A percentile compares a stretch with the other conserved stretches of the same genome.
Conservation (phyloP, 2,329 filamentous ascomycete genomes). For the Xylariomycetidae sp. region DNA sequence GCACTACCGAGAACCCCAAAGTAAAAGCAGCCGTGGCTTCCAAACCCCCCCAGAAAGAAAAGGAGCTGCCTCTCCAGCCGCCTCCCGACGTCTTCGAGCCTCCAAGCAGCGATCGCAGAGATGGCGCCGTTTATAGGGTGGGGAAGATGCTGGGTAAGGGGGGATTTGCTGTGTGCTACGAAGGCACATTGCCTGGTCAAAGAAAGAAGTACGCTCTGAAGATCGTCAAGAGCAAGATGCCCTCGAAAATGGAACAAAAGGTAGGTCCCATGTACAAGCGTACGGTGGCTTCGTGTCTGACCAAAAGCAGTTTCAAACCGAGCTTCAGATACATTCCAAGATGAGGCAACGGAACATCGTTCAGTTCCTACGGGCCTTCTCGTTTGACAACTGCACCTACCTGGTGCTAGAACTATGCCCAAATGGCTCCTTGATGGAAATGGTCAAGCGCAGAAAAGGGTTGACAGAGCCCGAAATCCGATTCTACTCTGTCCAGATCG, state of each 20-base stretch:
- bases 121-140: constrained; percentile 68
- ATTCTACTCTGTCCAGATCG: constrained; percentile 89
- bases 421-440: constrained; percentile 95
- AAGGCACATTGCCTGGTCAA: constrained; percentile 59
- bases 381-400: constrained; percentile 83
- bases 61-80: constrained; percentile 62
- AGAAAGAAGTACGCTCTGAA: constrained; percentile 70
- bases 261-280: constrained; percentile 33
- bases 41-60: constrained; percentile 42
- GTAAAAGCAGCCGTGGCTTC: constrained; percentile 40
- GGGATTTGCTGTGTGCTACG: constrained; percentile 77
- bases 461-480: constrained; percentile 91
- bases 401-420: constrained; percentile 91
- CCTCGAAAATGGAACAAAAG: constrained; percentile 78
- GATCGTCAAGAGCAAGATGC: constrained; percentile 80
- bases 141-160: constrained; percentile 72
- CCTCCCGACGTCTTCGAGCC: constrained; percentile 55
- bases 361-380: constrained; percentile 89
- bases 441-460: constrained; percentile 87
- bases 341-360: constrained; percentile 96
- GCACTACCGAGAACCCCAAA: constrained; percentile 34
- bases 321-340: constrained; percentile 97
- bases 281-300: constrained; percentile 6
- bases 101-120: constrained; percentile 60
- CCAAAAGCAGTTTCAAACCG: constrained; percentile 57